Percentiles rank a stretch among this genome's conserved stretches.
These are phyloP conservation scores for Cryphonectria nitschkei DNA, from an alignment of 2,329 filamentous ascomycete genomes.

Conservation along the genomic window DNA sequence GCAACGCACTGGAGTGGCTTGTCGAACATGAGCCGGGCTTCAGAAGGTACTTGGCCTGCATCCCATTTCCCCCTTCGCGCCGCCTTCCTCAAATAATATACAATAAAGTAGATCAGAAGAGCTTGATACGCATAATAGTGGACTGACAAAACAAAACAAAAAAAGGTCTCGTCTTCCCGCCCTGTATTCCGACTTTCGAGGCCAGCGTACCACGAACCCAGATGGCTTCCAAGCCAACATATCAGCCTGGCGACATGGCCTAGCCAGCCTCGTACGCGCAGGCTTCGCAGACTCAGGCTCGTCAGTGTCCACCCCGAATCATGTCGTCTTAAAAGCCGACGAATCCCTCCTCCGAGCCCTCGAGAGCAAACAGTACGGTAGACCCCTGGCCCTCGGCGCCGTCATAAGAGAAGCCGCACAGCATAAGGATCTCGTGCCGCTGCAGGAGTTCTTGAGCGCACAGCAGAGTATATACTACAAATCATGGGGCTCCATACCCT, in stretches of 20 bases:
- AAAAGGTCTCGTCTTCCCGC: constrained; percentile 35
- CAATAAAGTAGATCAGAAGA: background rate
- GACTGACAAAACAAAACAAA: constrained; percentile 7
- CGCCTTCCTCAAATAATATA: constrained; percentile 4
- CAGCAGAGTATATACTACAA: constrained; percentile 73
- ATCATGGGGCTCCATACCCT: constrained; percentile 71
- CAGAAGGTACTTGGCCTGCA: constrained; percentile 33
- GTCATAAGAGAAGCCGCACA: constrained; percentile 77
- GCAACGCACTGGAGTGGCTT: constrained; percentile 34
- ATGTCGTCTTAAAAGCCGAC: constrained; percentile 58
- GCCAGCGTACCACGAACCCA: constrained; percentile 34
- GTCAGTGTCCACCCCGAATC: constrained; percentile 43
- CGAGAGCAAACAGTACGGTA: constrained; percentile 77
- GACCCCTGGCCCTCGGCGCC: constrained; percentile 77
- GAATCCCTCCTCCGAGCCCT: constrained; percentile 71
- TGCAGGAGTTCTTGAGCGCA: constrained; percentile 68
- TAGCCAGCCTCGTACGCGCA: constrained; percentile 37
- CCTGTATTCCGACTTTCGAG: constrained; percentile 36
- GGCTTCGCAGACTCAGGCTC: constrained; percentile 35
- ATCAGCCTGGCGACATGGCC: constrained; percentile 41
- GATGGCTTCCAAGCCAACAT: constrained; percentile 39
- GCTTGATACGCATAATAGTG: background rate
- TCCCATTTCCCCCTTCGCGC: background rate
- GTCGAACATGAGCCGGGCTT: constrained; percentile 38
- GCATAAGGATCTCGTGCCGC: constrained; percentile 69